A percentile compares a stretch with the other conserved stretches of the same genome.
These are phyloP conservation scores for Leccinum variicolor DNA, from an alignment of 768 basidiomycete species.

Conservation along the genomic window DNA sequence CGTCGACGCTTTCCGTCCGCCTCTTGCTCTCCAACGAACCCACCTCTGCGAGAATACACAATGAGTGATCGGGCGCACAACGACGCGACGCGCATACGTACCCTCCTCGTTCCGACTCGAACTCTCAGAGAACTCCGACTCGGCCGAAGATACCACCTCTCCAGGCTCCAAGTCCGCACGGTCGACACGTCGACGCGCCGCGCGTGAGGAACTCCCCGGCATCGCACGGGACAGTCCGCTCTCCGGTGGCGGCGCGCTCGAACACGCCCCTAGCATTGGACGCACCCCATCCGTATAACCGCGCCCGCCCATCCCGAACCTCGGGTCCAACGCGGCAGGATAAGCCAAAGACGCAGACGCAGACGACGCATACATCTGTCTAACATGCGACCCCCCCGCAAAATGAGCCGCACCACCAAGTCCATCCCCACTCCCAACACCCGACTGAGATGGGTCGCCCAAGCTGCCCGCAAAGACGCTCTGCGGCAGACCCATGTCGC, in stretches of 20 bases:
- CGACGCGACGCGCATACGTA: slow-evolving; percentile 6
- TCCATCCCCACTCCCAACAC: slow-evolving; percentile 15
- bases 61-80: neutral
- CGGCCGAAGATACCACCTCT: slow-evolving; percentile 22
- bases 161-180: slow-evolving; percentile 23
- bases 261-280: neutral
- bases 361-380: slow-evolving; percentile 1
- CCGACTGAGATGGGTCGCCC: slow-evolving; percentile 19
- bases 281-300: neutral
- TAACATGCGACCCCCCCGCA: neutral
- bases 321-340: slow-evolving; percentile 12
- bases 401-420: slow-evolving; percentile 18
- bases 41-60: neutral
- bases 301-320: neutral
- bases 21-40: neutral
- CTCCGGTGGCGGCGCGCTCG: neutral
- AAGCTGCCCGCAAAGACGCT: slow-evolving; percentile 5
- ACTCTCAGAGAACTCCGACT: slow-evolving; percentile 23
- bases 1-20: neutral
- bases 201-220: neutral
- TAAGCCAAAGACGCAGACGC: slow-evolving; percentile 16
- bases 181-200: neutral
- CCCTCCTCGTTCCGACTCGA: slow-evolving; percentile 22
- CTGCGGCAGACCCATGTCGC: slow-evolving; percentile 18
- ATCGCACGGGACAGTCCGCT: slow-evolving; percentile 4